Evolutionary conservation across 2,329 filamentous ascomycete species (phyloP).

Genomic region (Ascomycota sp.): DNA sequence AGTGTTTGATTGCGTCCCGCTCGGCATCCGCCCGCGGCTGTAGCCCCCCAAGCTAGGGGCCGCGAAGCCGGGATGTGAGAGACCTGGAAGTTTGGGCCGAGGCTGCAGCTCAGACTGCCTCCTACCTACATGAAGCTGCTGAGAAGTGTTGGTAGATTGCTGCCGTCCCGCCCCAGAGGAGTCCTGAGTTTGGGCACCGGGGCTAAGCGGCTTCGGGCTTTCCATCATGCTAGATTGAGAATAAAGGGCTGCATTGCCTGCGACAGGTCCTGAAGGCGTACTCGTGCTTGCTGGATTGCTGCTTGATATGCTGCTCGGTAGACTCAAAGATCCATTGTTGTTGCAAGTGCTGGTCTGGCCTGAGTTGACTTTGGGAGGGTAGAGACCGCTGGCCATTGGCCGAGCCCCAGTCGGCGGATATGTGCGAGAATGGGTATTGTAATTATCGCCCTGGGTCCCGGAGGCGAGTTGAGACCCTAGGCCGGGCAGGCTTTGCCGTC

Average conservation of each 20-base stretch:
- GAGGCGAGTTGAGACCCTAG: conserved; percentile 54
- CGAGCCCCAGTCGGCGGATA: conserved; percentile 49
- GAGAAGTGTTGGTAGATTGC: conserved; percentile 43
- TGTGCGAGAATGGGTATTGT: conserved; percentile 50
- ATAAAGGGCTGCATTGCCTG: conserved; percentile 39
- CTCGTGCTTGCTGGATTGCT: conserved; percentile 28
- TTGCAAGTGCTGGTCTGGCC: conserved; percentile 28
- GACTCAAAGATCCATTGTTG: conserved; percentile 31
- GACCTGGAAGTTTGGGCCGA: conserved; percentile 16
- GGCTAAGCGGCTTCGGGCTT: conserved; percentile 68
- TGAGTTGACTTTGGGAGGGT: conserved; percentile 39
- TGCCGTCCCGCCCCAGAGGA: conserved; percentile 29
- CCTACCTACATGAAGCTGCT: conserved; percentile 37
- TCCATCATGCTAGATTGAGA: conserved; percentile 59
- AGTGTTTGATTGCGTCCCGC: conserved; percentile 30
- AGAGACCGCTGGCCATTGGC: conserved; percentile 32
- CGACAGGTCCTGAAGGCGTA: conserved; percentile 24
- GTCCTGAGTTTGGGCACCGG: conserved; percentile 34
- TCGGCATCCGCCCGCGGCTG: conserved; percentile 18
- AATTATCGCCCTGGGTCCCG: conserved; percentile 18
- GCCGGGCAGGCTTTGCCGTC: conserved; percentile 51
- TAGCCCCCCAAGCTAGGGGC: conserved; percentile 11
- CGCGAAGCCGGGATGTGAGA: conserved; percentile 16
- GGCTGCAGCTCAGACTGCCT: conserved; percentile 30
- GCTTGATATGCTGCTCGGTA: conserved; percentile 19